Percentiles rank a stretch among this genome's conserved stretches.
Conservation (phyloP, 257 asterid species). For the Ilex asprella region DNA sequence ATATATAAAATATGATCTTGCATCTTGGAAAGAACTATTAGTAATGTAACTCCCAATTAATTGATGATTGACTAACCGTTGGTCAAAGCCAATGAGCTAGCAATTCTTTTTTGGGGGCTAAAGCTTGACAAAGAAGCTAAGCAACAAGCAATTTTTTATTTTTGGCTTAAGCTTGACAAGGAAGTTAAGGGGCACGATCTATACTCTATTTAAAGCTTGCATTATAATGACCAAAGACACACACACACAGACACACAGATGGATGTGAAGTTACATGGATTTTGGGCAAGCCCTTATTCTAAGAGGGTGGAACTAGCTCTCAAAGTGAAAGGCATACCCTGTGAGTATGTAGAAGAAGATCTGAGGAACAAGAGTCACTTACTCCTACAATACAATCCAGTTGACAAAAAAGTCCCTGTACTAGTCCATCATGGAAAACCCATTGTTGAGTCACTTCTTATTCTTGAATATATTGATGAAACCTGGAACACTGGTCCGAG, state of each 20-base stretch:
- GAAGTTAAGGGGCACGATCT: too few relatives aligned
- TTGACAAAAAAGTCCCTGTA: slow-evolving; percentile 36
- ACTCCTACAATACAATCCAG: slow-evolving; percentile 31
- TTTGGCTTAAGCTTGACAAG: too few relatives aligned
- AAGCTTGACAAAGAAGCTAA: too few relatives aligned
- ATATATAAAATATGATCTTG: too few relatives aligned
- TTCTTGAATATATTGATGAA: slow-evolving; percentile 40
- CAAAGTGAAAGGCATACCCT: slow-evolving; percentile 38
- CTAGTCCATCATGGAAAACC: slow-evolving; percentile 38
- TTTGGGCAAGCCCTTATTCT: slow-evolving; percentile 32
- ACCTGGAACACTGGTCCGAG: slow-evolving; percentile 25
- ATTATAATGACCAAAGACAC: too few relatives aligned
- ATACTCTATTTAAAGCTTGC: too few relatives aligned
- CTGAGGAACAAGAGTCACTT: slow-evolving; percentile 23
- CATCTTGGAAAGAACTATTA: too few relatives aligned
- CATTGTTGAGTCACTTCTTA: slow-evolving; percentile 21
- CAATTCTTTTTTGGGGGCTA: too few relatives aligned
- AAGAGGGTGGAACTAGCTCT: slow-evolving; percentile 41
- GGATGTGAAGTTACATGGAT: slow-evolving; percentile 18
- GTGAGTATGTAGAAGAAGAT: slow-evolving; percentile 38
- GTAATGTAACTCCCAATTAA: too few relatives aligned
- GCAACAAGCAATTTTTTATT: too few relatives aligned
- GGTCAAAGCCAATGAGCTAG: too few relatives aligned
- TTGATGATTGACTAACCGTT: too few relatives aligned
- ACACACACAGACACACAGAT: not conserved